Evolutionary conservation across 1,284 basidiomycete species (phyloP).

Genomic region (Irpex sp.): DNA sequence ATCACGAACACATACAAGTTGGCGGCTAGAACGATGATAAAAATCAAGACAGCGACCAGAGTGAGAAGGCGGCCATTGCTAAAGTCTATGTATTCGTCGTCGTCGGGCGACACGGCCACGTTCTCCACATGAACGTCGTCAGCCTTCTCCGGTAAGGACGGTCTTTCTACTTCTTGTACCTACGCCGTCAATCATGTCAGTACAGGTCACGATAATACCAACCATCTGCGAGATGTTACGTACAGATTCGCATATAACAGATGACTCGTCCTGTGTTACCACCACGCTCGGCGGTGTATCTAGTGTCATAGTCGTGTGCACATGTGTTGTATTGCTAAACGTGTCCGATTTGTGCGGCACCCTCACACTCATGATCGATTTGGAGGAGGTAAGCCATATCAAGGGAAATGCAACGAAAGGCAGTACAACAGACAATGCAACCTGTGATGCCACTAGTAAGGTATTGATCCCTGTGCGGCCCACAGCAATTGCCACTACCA

Average conservation of each 20-base stretch:
- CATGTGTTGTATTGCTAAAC: not conserved
- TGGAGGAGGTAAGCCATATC: conserved; percentile 71
- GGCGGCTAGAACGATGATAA: conserved; percentile 60
- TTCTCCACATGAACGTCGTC: conserved; percentile 15
- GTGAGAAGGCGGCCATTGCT: conserved; percentile 56
- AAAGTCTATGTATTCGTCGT: conserved; percentile 47
- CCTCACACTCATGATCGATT: conserved; percentile 65
- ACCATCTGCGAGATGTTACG: not conserved
- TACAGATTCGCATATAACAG: not conserved
- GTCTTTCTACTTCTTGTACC: conserved; percentile 1
- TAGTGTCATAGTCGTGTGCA: not conserved
- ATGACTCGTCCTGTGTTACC: not conserved
- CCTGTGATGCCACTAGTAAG: conserved; percentile 86
- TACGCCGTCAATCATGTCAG: not conserved
- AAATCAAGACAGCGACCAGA: conserved; percentile 52
- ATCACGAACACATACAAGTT: conserved; percentile 62
- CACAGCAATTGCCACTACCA: conserved; percentile 76
- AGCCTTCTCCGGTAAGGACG: conserved; percentile 14
- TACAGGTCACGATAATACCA: not conserved
- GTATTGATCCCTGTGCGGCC: conserved; percentile 76
- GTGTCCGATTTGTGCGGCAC: conserved; percentile 19
- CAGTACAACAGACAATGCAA: conserved; percentile 81
- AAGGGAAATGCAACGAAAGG: conserved; percentile 85
- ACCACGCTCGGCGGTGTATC: not conserved
- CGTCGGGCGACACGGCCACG: conserved; percentile 9